phyloP scores from a whole-genome alignment of 2,329 filamentous ascomycete genomes.

The Microcera coccophila region DNA sequence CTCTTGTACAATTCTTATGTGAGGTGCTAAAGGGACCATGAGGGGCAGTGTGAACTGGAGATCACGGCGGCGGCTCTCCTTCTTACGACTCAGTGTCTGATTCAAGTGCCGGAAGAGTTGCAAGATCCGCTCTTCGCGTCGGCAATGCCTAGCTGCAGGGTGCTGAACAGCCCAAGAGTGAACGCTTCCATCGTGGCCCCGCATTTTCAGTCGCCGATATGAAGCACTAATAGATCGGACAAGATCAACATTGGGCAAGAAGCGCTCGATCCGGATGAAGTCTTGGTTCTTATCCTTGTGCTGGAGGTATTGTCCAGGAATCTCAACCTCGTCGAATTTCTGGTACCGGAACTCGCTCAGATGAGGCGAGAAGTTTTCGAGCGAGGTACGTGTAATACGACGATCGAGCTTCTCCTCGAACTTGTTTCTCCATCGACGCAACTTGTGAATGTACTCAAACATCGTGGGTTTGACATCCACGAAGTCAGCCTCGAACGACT shows the following conservation, averaged over 20 bases:
- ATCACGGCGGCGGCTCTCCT: slow-evolving; percentile 90
- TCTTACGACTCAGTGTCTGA: slow-evolving; percentile 82
- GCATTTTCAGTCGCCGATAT: slow-evolving; percentile 89
- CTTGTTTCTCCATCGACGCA: slow-evolving; percentile 93
- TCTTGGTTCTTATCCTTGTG: slow-evolving; percentile 99
- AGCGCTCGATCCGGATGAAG: slow-evolving; percentile 94
- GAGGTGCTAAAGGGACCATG: slow-evolving; percentile 92
- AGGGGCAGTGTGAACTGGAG: slow-evolving; percentile 93
- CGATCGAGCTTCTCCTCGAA: slow-evolving; percentile 97
- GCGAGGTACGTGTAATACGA: slow-evolving; percentile 64
- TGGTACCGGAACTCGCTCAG: slow-evolving; percentile 96
- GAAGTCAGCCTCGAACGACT: slow-evolving; percentile 97
- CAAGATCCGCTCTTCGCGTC: slow-evolving; percentile 89
- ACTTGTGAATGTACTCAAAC: slow-evolving; percentile 96
- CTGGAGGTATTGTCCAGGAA: slow-evolving; percentile 93
- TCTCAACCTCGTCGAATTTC: slow-evolving; percentile 97
- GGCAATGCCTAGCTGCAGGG: slow-evolving; percentile 85
- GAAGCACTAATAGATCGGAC: slow-evolving; percentile 88
- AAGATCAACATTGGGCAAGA: slow-evolving; percentile 90
- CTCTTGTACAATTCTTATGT: slow-evolving; percentile 93
- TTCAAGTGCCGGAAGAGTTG: slow-evolving; percentile 98
- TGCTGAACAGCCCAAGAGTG: slow-evolving; percentile 97
- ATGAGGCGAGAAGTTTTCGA: slow-evolving; percentile 85
- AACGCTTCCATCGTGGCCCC: slow-evolving; percentile 95
- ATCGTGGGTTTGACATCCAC: slow-evolving; percentile 93